These are phyloP conservation scores for Phlyctochytrium arcticum DNA, from an alignment of 192 early-diverging fungal genomes.

Conservation along the genomic window DNA sequence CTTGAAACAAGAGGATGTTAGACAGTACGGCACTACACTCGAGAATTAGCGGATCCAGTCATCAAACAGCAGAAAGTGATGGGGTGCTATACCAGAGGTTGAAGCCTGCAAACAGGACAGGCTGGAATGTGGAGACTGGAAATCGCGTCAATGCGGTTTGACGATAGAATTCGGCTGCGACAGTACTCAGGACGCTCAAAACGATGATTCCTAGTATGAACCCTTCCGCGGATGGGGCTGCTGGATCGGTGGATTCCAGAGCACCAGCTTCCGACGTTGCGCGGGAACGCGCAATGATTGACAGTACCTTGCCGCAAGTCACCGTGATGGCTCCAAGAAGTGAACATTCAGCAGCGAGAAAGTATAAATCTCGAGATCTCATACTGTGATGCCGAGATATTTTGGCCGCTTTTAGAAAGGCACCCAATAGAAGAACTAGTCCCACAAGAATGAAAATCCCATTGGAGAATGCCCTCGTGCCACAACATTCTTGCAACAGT, in stretches of 20 bases:
- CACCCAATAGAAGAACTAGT: constrained; percentile 3
- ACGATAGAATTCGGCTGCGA: constrained; percentile 32
- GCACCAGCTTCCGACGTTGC: background rate
- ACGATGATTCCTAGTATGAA: constrained; percentile 19
- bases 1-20: constrained; percentile 25
- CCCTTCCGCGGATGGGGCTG: constrained; percentile 9
- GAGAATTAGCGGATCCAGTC: background rate
- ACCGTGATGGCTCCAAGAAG: constrained; percentile 32
- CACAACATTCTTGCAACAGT: constrained; percentile 17
- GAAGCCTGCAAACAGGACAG: constrained; percentile 30
- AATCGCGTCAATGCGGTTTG: constrained; percentile 30
- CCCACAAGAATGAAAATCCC: constrained; percentile 21
- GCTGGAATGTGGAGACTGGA: constrained; percentile 25
- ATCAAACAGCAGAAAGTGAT: background rate
- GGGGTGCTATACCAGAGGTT: constrained; percentile 15
- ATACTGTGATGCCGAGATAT: background rate
- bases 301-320: constrained; percentile 23
- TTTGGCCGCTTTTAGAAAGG: background rate
- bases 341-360: constrained; percentile 16
- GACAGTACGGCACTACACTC: constrained; percentile 11
- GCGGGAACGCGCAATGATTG: constrained; percentile 2
- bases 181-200: constrained; percentile 13
- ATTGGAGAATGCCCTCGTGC: constrained; percentile 10
- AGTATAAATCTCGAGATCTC: background rate
- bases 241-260: background rate